Evolutionary conservation across 305 asterid genomes (phyloP), one percentile per base, ranked within the genome.

Genomic region (Rubia tinctorum): DNA sequence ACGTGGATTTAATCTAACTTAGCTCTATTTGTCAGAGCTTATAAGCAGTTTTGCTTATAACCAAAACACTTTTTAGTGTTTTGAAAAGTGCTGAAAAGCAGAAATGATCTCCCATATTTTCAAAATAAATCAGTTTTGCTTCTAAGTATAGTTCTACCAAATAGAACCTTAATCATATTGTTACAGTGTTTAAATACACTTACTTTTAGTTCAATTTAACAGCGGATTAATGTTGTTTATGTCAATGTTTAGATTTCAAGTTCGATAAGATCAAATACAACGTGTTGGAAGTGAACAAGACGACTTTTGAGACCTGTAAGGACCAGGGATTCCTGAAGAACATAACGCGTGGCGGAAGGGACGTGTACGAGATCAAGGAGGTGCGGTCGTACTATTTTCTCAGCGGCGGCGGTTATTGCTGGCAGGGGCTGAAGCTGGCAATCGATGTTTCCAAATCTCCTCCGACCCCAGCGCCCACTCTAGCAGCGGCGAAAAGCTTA

Each of bases 331-430:
- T 86, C 76, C 27, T 87, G 53, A 75, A 64, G 20, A 87, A 87
- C 73, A 62, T 86, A 18, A 87, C 91, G 3, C 78, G 76, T 68
- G 96, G 91, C 2, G 92, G 96, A 7, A 78, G 91, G 60, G 92
- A 89, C 37, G 91, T 89, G 42, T 85, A 61, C 77, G 67, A 82
- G 37, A 74, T 89, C 34, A 86, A 73, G 0, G 83, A 86, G 44
- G 75, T 81, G 0, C 81, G 82, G 27, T 37, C 85, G 42, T 86
- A 87, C 75, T 89, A 86, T 80, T 89, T 87, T 73, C 18, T 89
- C 76, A 87, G 91, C 58, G 30, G 89, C 2, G 89, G 89, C 23
- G 96, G 92, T 4, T 84, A 82, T 65, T 89, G 96, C 62, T 86
- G 42, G 37, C 66, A 77, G 7, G 89, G 92, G 53, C 83, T 87